Base-by-base conservation (phyloP, 2,329 filamentous ascomycete species). In the Trichophyton verrucosum region DNA sequence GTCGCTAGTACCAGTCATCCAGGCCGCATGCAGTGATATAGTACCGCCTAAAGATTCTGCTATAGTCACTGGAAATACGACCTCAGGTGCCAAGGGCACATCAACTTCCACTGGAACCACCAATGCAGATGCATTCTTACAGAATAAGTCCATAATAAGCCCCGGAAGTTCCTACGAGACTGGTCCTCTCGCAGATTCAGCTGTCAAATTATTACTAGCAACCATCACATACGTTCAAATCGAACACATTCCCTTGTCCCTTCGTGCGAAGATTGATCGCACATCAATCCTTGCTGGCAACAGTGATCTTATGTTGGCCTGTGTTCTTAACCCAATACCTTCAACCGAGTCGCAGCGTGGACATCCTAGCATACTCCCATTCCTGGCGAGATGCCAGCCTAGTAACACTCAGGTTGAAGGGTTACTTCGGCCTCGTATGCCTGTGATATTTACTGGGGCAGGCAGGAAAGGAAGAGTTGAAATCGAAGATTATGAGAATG, bases 251-350 rank as follows among this genome's bases (percentile, higher is more conserved):
- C 82, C 87, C n/a, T 82, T 86, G 7, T 82, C 87, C 1, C 70
- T 89, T 20, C 86, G 92, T 59, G 82, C 85, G 9, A 83, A 89
- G 57, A 79, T 96, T 64, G 90, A 96, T 69, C 87, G 88, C 65
- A 89, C 88, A 2, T 87, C 89, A 20, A 86, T 96, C 61, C 75
- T 96, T 22, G 82, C 80, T 3, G 79, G 81, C 62, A 80, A 86
- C 71, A 85, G 84, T 69, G 78, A 85, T 36, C 86, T 88, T 47
- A 88, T 96, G 81, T 69, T 94, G 9, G 84, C 90, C 4, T 92
- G 89, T 71, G 85, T 95, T 11, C 77, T 96, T 62, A 90, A 94
- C 72, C 89, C 90, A 0, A 83, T 85, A 72, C 76, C 84, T 64
- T 78, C 85, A 68, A 77, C 82, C 68, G 80, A 85, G 69, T 82